Evolutionary conservation across 495 filamentous ascomycete species (phyloP).

Genomic region (Tuber umbilicatum): DNA sequence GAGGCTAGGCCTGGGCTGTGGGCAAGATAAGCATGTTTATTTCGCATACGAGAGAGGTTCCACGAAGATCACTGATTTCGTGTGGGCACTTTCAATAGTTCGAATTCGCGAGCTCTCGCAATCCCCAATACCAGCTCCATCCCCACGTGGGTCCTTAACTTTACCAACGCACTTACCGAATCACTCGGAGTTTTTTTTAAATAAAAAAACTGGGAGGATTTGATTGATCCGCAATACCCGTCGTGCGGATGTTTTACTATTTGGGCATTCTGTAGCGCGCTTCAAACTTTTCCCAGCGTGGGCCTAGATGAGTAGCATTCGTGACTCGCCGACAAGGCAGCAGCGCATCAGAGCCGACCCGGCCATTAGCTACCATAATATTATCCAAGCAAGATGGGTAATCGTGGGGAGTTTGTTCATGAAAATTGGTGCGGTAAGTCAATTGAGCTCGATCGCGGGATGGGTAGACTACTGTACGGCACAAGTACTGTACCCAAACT

Average conservation of each 20-base stretch:
- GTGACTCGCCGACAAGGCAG: neutral
- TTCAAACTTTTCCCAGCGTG: neutral
- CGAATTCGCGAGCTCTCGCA: neutral
- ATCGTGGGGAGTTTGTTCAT: neutral
- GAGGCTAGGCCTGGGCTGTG: slow-evolving; percentile 13
- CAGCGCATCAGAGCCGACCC: neutral
- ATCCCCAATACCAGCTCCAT: neutral
- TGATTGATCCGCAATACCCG: neutral
- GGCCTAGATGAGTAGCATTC: neutral
- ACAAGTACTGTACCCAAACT: too few relatives aligned
- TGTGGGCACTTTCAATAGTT: slow-evolving; percentile 4
- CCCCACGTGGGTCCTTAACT: neutral
- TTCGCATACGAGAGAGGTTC: slow-evolving; percentile 10
- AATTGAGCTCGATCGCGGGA: neutral
- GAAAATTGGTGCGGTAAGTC: neutral
- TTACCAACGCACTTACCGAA: neutral
- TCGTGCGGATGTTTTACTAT: neutral
- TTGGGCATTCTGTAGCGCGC: neutral
- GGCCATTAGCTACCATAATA: neutral
- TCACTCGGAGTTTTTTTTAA: neutral
- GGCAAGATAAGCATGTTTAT: slow-evolving; percentile 24
- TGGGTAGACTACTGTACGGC: neutral
- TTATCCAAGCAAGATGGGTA: neutral
- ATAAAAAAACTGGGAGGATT: neutral
- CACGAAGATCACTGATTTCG: slow-evolving; percentile 11